Conservation (phyloP, 257 asterid species). For the Solanum tacnaense region DNA sequence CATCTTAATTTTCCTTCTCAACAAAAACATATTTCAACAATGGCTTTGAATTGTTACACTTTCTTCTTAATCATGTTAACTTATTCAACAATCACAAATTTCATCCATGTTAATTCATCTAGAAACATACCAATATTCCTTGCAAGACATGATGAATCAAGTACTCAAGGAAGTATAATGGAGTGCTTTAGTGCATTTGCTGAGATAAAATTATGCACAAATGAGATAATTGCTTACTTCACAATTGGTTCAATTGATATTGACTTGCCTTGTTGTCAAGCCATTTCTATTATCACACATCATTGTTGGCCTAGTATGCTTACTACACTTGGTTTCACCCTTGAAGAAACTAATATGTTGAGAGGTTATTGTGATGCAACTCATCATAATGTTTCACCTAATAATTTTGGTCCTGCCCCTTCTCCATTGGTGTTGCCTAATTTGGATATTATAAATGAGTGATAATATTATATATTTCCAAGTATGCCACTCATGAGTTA, state of each 20-base stretch:
- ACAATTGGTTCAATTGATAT: slow-evolving; percentile 3
- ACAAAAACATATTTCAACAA: background rate
- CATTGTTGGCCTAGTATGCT: slow-evolving; percentile 17
- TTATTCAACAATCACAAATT: background rate
- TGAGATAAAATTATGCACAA: slow-evolving; percentile 18
- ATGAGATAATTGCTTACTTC: slow-evolving; percentile 8
- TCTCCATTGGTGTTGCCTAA: background rate
- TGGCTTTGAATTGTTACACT: slow-evolving; percentile 1
- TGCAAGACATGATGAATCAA: background rate
- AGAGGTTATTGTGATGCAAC: slow-evolving; percentile 10
- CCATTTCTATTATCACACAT: slow-evolving; percentile 7
- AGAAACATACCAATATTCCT: background rate
- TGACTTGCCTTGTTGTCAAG: slow-evolving; percentile 11
- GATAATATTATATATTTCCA: background rate
- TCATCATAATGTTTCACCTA: background rate
- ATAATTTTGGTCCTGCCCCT: slow-evolving; percentile 10
- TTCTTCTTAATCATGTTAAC: background rate
- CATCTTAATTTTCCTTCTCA: background rate
- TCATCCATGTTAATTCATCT: background rate
- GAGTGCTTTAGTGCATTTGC: slow-evolving; percentile 8
- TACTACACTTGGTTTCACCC: slow-evolving; percentile 1
- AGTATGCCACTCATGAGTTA: background rate
- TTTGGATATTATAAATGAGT: background rate
- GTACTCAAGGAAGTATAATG: background rate
- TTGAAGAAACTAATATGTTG: slow-evolving; percentile 1